Evolutionary conservation across 805 yeast genomes (phyloP), one percentile per base, ranked within the genome.

Genomic region (Kodamaea hsintzibuensis): DNA sequence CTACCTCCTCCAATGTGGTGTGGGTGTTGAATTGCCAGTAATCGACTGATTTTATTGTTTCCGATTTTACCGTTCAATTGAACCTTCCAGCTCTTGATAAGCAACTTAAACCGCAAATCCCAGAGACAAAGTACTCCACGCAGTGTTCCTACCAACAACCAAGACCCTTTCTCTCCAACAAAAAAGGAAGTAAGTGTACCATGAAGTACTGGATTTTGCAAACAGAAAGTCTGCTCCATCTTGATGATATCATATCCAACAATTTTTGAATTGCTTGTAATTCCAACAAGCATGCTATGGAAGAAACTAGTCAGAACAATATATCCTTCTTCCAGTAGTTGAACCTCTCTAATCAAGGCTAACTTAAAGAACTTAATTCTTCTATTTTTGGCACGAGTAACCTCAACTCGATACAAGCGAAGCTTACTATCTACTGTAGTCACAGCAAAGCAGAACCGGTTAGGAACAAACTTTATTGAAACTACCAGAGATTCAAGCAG

Each of bases 81-180:
- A 45, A 90, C 77, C 8, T 80, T 79, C 84, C 91, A 88, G 1
- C 86, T 74, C 56, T 81, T 84, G 37, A 90, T 71, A 42, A 80
- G 71, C 0, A 87, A 55, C 37, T 77, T 77, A 65, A 91, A 89
- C 51, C 96, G 73, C 37, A 89, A 59, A 66, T 91, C 97, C 96
- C 97, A 91, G 13, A 93, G 69, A 57, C 84, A 85, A 30, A 95
- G 64, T 0, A 86, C 72, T 1, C 98, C 98, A 40, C 79, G 80
- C 0, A 81, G 72, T 0, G 97, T 89, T 0, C 97, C 98, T 1
- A 87, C 64, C 7, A 89, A 66, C 1, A 89, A 65, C 90, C 97
- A 90, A 4, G 80, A 71, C 22, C 74, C 69, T 13, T 76, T 70
- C 0, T 71, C 67, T 51, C 86, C 88, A 18, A 88, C 68, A 0